Base-by-base conservation (phyloP, 2,329 filamentous ascomycete genomes). In the Allantophomopsis cytisporea region DNA sequence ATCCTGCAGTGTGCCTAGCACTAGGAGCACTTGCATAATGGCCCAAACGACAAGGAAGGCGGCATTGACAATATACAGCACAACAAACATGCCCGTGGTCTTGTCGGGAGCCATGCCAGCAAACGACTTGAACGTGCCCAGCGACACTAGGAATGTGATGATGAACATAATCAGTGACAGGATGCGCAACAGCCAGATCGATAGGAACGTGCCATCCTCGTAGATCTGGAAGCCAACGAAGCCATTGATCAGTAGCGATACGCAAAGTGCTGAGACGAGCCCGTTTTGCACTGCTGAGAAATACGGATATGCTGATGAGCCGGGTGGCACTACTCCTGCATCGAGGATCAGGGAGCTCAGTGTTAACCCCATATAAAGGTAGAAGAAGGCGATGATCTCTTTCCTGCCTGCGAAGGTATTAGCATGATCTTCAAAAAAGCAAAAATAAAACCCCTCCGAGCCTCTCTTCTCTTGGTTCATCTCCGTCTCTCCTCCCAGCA, bases 171-270 rank as follows among this genome's bases (percentile, higher is more conserved):
- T 73, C 13, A 82, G 62, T 2, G 85, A 94, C 56, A 76, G 79
- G 21, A 84, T 63, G 39, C 89, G 80, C 45, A 98, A 66, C 50
- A 95, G 76, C 91, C 91, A 98, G 34, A 98, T 80, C 0, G 88
- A 95, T 32, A 96, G 66, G 2, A 82, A 80, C 2, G 91, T 98
- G 38, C 91, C 91, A 54, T 98, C 91, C 61, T 98, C 91, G 60
- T 98, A 98, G 11, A 98, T 69, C 62, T 96, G 91, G 62, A 98
- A 98, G 28, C 91, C 91, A 39, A 98, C 89, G 55, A 98, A 98
- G 34, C 91, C 91, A 60, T 96, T 96, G 67, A 98, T 88, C 51
- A 96, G 66, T 41, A 98, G 68, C 58, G 83, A 93, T 18, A 86
- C 89, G 57, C 91, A 81, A 20, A 94, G 71, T 1, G 91, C 85